Conservation (phyloP, 2,329 filamentous ascomycete genomes). For the Zymoseptoria brevis region DNA sequence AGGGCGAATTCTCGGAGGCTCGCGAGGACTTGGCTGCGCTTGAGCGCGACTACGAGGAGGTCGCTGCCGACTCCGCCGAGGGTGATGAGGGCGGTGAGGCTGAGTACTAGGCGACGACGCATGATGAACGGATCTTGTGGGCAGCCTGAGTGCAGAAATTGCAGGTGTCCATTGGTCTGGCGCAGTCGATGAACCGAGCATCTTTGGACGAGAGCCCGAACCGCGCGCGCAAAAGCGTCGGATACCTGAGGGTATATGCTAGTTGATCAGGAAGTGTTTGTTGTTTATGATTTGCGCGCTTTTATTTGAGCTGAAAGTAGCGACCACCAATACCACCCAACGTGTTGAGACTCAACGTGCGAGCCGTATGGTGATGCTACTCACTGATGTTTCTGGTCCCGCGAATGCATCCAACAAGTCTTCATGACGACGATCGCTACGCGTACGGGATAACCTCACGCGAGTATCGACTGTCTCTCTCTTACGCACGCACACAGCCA, state of each 20-base stretch:
- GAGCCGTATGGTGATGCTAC: background rate
- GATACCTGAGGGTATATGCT: constrained; percentile 9
- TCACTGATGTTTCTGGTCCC: background rate
- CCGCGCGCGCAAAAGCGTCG: constrained; percentile 2
- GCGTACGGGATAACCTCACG: no score
- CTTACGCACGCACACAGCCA: no score
- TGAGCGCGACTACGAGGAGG: constrained; percentile 98
- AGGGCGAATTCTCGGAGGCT: constrained; percentile 98
- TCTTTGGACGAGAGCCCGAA: constrained; percentile 6
- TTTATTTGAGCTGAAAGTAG: constrained; percentile 5
- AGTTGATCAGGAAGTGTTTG: constrained; percentile 6
- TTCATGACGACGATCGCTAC: no score
- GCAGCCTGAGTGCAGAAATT: background rate
- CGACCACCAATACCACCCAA: constrained; percentile 7
- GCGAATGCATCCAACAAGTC: no score
- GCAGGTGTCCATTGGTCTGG: constrained; percentile 5
- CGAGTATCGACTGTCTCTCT: no score
- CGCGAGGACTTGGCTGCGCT: constrained; percentile 96
- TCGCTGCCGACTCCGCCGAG: constrained; percentile 87
- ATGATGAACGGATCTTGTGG: background rate
- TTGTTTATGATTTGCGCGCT: constrained; percentile 3
- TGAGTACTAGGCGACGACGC: constrained; percentile 67
- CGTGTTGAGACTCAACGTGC: background rate
- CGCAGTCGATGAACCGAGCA: constrained; percentile 5
- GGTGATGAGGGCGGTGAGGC: constrained; percentile 77